Evolutionary conservation across 139 green algal species (phyloP).

Genomic region (Chlorella sp.): DNA sequence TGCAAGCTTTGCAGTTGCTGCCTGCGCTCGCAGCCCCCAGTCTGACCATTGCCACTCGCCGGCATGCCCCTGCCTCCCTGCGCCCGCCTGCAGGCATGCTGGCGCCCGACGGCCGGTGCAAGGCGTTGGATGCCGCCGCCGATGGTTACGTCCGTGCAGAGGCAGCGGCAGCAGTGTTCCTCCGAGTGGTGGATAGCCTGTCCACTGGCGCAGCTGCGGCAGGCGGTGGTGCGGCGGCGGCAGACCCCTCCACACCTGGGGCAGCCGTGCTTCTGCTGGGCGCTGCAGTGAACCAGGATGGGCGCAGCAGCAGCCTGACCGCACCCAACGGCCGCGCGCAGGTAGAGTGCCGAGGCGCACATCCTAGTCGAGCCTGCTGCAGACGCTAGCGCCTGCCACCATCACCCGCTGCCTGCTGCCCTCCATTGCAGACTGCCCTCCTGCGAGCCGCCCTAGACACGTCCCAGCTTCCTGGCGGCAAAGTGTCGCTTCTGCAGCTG

Average conservation of each 20-base stretch:
- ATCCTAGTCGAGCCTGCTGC: no score
- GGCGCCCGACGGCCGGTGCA: constrained; percentile 77
- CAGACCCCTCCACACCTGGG: not conserved
- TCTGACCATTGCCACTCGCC: constrained; percentile 37
- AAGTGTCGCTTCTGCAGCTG: no score
- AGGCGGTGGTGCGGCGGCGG: not conserved
- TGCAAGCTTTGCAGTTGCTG: constrained; percentile 73
- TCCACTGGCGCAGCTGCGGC: not conserved
- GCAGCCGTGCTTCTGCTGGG: constrained; percentile 17
- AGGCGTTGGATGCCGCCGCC: constrained; percentile 79
- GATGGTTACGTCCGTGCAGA: constrained; percentile 84
- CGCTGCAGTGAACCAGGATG: constrained; percentile 52
- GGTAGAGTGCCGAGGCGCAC: not conserved
- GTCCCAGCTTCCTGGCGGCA: no score
- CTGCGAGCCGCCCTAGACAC: no score
- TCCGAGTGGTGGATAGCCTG: constrained; percentile 12
- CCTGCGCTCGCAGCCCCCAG: constrained; percentile 65
- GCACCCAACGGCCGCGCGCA: constrained; percentile 51
- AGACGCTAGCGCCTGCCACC: no score
- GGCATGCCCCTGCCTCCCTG: constrained; percentile 13
- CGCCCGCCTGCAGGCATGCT: constrained; percentile 36
- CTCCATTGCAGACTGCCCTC: no score
- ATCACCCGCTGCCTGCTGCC: no score
- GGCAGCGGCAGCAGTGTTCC: constrained; percentile 17
- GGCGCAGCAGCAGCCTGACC: constrained; percentile 47